Evolutionary conservation across 306 rosid species (phyloP), one percentile per base, ranked within the genome.

Genomic region (Trifolium subterraneum): DNA sequence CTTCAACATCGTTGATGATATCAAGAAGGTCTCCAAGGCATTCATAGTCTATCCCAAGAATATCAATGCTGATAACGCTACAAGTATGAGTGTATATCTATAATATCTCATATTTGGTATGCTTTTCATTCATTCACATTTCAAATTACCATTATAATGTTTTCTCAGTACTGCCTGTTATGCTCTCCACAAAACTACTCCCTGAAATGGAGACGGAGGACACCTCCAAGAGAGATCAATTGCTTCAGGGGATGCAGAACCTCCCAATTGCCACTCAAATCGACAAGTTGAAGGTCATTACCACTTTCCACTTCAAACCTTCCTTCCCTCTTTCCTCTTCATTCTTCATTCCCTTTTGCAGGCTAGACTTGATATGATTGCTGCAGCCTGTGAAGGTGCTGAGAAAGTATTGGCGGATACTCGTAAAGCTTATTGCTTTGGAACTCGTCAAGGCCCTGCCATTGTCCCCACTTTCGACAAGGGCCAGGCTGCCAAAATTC

Each of bases 121-220:
- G 51, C 39, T 59, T 6, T 47, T 39, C 59, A 8, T 51, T 58
- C 72, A 47, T 45, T 60, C 18, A 48, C 23, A 22, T 36, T 71
- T 71, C 41, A 8, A 29, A 15, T 73, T 29, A 15, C 76, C n/a
- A 15, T 14, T 48, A 16, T 38, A n/a, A 7, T 41, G 45, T 44
- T 59, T 31, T 31, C 7, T 20, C 84, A 82, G 92, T 93, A 51
- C 86, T 93, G 0, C 97, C 98, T 11, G 97, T 93, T 64, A 91
- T 93, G 96, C 85, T 91, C 27, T 87, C 97, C 22, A 89, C 97
- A 2, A 93, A 93, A 76, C 82, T 93, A 10, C 85, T 93, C 50
- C 98, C 97, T 16, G 98, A 93, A 86, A 93, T 93, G 94, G 98
- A 93, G 84, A 74, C 68, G 23, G 96, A 93, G 7, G 98, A 93